Conservation (phyloP, 176 grass and related monocot species). For the Avena atlantica region DNA sequence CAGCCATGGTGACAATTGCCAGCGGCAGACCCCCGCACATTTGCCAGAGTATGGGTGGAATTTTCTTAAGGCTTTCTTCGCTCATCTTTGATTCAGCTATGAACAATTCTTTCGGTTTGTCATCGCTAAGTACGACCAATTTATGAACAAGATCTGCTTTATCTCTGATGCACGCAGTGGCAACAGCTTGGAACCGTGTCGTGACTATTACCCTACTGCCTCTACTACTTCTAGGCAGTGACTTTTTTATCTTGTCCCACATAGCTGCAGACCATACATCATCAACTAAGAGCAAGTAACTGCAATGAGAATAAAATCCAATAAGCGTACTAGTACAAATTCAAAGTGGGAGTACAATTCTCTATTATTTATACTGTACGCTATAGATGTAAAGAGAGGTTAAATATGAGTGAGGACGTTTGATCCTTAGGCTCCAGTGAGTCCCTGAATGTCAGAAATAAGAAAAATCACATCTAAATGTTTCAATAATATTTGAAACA, state of each 20-base stretch:
- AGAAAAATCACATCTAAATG: not conserved
- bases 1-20: conserved; percentile 1
- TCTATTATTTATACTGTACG: too few relatives aligned
- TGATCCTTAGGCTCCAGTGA: too few relatives aligned
- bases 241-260: not conserved
- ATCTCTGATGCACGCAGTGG: not conserved
- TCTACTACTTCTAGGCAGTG: not conserved
- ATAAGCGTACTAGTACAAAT: not conserved
- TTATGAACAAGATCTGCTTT: not conserved
- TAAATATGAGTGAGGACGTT: not conserved
- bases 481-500: not conserved
- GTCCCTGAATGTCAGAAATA: not conserved
- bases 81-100: not conserved
- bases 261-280: conserved; percentile 25
- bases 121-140: not conserved
- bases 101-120: not conserved
- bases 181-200: conserved; percentile 13
- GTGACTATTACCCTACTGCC: not conserved
- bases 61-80: not conserved
- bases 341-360: too few relatives aligned
- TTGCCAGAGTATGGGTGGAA: not conserved
- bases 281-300: conserved; percentile 34
- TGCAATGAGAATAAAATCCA: not conserved
- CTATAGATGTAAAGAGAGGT: not conserved
- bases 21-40: not conserved